Evolutionary conservation across 1,139 yeast species (phyloP).

Genomic region (Kodamaea derodonti): DNA sequence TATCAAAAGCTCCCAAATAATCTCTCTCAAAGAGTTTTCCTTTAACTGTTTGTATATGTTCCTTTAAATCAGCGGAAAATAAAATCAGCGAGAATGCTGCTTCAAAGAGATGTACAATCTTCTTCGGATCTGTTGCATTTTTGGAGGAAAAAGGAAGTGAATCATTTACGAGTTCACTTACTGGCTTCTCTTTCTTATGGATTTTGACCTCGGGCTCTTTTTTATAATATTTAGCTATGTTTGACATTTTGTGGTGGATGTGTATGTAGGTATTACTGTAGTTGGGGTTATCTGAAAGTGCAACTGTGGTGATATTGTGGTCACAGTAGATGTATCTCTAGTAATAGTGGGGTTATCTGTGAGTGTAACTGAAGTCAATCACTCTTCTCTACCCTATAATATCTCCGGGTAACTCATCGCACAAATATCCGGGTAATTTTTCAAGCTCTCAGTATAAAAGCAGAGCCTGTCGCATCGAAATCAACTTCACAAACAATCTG

Average conservation of each 20-base stretch:
- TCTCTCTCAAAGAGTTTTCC: conserved; percentile 65
- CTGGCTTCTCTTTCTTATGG: conserved; percentile 5
- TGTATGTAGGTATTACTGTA: too few relatives aligned
- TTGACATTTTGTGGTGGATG: neutral
- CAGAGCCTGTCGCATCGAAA: conserved; percentile 4
- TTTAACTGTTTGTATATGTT: conserved; percentile 65
- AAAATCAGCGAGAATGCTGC: conserved; percentile 44
- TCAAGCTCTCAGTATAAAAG: neutral
- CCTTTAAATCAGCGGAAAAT: conserved; percentile 38
- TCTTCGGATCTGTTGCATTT: conserved; percentile 28
- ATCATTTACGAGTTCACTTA: conserved; percentile 15
- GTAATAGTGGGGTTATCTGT: too few relatives aligned
- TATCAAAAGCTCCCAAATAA: conserved; percentile 64
- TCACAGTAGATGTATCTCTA: neutral
- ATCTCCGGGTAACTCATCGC: conserved; percentile 1
- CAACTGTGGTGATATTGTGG: neutral
- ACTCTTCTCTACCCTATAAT: too few relatives aligned
- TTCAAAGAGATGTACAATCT: conserved; percentile 48
- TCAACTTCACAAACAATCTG: conserved; percentile 35
- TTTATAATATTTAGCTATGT: conserved; percentile 12
- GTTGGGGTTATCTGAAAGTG: too few relatives aligned
- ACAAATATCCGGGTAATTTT: neutral
- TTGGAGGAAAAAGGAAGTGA: conserved; percentile 31
- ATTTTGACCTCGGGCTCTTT: conserved; percentile 7
- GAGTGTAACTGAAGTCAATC: too few relatives aligned